Evolutionary conservation across 345 rosid genomes (phyloP), one percentile per base, ranked within the genome.

Genomic region (Gossypium herbaceum): DNA sequence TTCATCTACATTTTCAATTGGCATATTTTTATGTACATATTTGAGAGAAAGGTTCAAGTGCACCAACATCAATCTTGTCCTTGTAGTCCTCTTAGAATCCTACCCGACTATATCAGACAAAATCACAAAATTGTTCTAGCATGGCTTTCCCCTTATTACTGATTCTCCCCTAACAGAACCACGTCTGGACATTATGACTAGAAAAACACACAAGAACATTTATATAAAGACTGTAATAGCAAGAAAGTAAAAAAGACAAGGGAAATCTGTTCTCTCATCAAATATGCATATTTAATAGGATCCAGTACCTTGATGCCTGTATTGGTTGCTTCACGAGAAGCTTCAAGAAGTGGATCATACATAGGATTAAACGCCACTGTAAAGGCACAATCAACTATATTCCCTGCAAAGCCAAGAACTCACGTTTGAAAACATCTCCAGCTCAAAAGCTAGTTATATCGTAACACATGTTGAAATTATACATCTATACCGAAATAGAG

Each of bases 331-430:
- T 93, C 98, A 12, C 89, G 92, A 71, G 99, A 90, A 74, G 98
- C 98, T 83, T 86, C 97, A 80, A 95, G 90, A 72, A 95, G 86
- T 39, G 98, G 97, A 83, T 95, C 87, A 81, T 71, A 93, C 91
- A 93, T 91, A 19, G 99, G 99, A 77, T 95, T 93, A 88, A 95
- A 92, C n/a, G 99, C 98, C 82, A 95, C 97, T 25, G 97, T 95
- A 83, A 95, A 95, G 51, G 99, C 97, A 85, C 89, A 93, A 77
- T 93, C 99, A 74, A 95, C 85, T 15, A 93, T 95, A 79, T 50
- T 80, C 60, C 99, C 99, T 95, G 90, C 57, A 80, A 83, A 72
- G 39, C 65, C 73, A 80, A 77, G 27, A 75, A 78, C n/a, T 65
- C 15, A 79, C 77, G 77, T 60, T 41, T 41, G 13, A 51, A 76